Evolutionary conservation across 2,329 filamentous ascomycete species (phyloP), one percentile per base, ranked within the genome.

Genomic region (Microascus cirrosus): DNA sequence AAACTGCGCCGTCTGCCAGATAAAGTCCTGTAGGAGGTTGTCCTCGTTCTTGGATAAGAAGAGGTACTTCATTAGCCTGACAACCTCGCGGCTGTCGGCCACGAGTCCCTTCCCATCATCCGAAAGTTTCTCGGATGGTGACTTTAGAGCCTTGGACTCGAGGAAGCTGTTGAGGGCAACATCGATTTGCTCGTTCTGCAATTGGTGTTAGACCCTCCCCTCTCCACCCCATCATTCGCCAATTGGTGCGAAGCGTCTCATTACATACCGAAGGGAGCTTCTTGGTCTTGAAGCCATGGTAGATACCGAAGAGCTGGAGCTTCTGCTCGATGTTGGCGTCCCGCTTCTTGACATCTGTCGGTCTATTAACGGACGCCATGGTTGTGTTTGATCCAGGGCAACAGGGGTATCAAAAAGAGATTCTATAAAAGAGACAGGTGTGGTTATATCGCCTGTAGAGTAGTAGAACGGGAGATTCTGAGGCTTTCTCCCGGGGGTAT

Each of bases 31-130:
- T 22, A 99, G 76, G 59, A 97, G 75, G 67, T 99, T 91, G 68
- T 92, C 94, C 60, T 96, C 83, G 69, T 99, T 99, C 81, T 97
- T 99, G 74, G 87, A 88, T 28, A 99, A 78, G 10, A 97, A 75
- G 13, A 99, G 80, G 59, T 85, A 74, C 77, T 96, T 95, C 59
- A 93, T 87, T 70, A 94, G 83, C 66, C 87, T 83, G 53, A 99
- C 85, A 56, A 96, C 90, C 57, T 89, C 79, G 60, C 83, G 84
- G 59, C 94, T 74, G 64, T 97, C 93, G 50, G 77, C 74, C 3
- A 96, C 83, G 2, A 99, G 81, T n/a, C 74, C 72, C 68, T 85
- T 85, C 59, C 94, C 94, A 64, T 99, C 94, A 1, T 78, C 63
- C 0, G 93, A 97, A 6, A 99, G 85, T 69, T 87, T 86, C 60